These are phyloP conservation scores for Ascosphaera aggregata DNA, from an alignment of 2,329 filamentous ascomycete species.

Conservation along the genomic window DNA sequence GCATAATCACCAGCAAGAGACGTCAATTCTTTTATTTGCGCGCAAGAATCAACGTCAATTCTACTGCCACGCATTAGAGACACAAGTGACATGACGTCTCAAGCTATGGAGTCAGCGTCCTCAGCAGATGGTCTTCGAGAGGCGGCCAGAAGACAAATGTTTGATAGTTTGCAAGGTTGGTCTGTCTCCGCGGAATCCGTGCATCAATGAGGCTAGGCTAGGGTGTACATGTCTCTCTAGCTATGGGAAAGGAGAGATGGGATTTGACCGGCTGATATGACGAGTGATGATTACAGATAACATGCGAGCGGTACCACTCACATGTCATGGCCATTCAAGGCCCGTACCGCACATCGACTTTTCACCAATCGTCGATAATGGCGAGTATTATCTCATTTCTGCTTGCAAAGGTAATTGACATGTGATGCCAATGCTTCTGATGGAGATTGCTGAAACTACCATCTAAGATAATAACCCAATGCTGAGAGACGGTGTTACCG, in stretches of 20 bases:
- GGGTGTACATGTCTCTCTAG: too few species aligned
- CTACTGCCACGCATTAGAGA: too few species aligned
- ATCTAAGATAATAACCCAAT: slow-evolving; percentile 99
- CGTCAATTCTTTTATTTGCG: too few species aligned
- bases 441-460: too few species aligned
- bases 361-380: slow-evolving; percentile 59
- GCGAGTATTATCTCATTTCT: slow-evolving; percentile 77
- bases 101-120: background rate
- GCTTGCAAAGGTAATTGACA: slow-evolving; percentile 52
- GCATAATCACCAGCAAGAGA: too few species aligned
- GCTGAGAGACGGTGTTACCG: slow-evolving; percentile 87
- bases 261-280: background rate
- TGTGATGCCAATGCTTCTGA: too few species aligned
- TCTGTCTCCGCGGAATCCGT: background rate
- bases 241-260: background rate
- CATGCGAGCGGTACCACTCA: slow-evolving; percentile 52
- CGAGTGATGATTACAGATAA: background rate
- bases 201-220: too few species aligned
- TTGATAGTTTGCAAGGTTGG: background rate
- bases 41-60: too few species aligned
- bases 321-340: slow-evolving; percentile 82
- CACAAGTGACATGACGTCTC: background rate
- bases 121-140: background rate
- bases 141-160: background rate
- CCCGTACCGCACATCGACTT: slow-evolving; percentile 84